Evolutionary conservation across 305 asterid genomes (phyloP).

Genomic region (Lippia alba): DNA sequence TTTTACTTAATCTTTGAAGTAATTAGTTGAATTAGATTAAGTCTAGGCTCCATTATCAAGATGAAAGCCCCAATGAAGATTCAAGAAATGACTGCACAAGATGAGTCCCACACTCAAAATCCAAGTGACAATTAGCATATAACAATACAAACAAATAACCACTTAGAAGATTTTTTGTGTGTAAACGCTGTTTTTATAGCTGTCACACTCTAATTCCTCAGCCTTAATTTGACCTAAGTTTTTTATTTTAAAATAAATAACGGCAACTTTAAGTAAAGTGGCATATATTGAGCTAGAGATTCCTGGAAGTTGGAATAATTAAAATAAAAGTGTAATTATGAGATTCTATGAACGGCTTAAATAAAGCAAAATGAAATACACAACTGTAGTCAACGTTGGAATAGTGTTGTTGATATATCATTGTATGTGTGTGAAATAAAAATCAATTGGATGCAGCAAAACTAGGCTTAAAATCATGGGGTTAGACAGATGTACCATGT

Average conservation of each 20-base stretch:
- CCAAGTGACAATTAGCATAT: too few relatives aligned
- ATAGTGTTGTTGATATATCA: neutral
- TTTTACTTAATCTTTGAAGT: too few relatives aligned
- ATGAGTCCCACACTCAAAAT: slow-evolving; percentile 10
- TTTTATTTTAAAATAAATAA: neutral
- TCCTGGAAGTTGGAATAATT: neutral
- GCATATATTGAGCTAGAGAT: slow-evolving; percentile 1
- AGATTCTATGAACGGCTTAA: slow-evolving; percentile 23
- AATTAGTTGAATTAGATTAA: too few relatives aligned
- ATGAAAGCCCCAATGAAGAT: neutral
- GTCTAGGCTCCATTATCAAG: neutral
- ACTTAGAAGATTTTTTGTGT: slow-evolving; percentile 9
- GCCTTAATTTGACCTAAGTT: slow-evolving; percentile 21
- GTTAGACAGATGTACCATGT: slow-evolving; percentile 8
- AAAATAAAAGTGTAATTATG: neutral
- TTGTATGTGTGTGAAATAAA: neutral
- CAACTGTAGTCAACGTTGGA: slow-evolving; percentile 30
- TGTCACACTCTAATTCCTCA: slow-evolving; percentile 10
- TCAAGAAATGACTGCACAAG: neutral
- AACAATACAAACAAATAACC: neutral
- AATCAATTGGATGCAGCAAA: slow-evolving; percentile 17
- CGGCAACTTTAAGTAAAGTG: neutral
- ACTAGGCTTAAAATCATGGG: slow-evolving; percentile 18
- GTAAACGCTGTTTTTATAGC: slow-evolving; percentile 22
- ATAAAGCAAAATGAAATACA: neutral